phyloP scores from a whole-genome alignment of 75 land plant species.

The Sequoiadendron giganteum region DNA sequence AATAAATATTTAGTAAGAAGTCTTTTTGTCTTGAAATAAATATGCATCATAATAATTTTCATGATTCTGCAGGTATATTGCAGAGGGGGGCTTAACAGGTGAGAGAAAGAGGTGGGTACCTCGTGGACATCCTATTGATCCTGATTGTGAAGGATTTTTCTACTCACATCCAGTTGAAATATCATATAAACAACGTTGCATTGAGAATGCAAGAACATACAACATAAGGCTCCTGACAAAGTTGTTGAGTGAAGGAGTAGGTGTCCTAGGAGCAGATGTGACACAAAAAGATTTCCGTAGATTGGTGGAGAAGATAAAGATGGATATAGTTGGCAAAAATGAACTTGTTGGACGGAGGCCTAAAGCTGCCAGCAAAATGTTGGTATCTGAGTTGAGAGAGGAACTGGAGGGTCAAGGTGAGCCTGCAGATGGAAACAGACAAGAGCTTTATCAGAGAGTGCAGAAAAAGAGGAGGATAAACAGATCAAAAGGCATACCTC shows the following conservation, averaged over 20 bases:
- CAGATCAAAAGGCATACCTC: conserved; percentile 87
- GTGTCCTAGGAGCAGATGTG: conserved; percentile 61
- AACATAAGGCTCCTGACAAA: conserved; percentile 64
- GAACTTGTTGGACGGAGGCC: conserved; percentile 65
- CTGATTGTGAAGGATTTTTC: conserved; percentile 81
- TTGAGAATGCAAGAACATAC: conserved; percentile 51
- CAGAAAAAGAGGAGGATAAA: conserved; percentile 94
- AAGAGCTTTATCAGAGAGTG: conserved; percentile 94
- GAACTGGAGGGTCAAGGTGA: conserved; percentile 94
- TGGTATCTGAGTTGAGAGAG: conserved; percentile 87
- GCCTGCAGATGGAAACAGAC: conserved; percentile 91
- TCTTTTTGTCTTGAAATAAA: background rate
- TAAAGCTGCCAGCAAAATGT: conserved; percentile 98
- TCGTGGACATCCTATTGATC: conserved; percentile 55
- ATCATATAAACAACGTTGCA: conserved; percentile 86
- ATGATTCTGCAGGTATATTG: conserved; percentile 56
- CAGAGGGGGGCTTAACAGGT: conserved; percentile 93
- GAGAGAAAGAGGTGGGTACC: conserved; percentile 92
- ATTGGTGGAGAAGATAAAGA: conserved; percentile 62
- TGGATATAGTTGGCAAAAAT: conserved; percentile 57
- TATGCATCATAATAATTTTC: conserved; percentile 13
- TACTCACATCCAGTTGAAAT: conserved; percentile 80
- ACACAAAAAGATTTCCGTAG: conserved; percentile 60
- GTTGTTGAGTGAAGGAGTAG: conserved; percentile 58
- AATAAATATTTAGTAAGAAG: background rate